Evolutionary conservation across 1,284 basidiomycete species (phyloP), one percentile per base, ranked within the genome.

Genomic region (Athelia sp.): DNA sequence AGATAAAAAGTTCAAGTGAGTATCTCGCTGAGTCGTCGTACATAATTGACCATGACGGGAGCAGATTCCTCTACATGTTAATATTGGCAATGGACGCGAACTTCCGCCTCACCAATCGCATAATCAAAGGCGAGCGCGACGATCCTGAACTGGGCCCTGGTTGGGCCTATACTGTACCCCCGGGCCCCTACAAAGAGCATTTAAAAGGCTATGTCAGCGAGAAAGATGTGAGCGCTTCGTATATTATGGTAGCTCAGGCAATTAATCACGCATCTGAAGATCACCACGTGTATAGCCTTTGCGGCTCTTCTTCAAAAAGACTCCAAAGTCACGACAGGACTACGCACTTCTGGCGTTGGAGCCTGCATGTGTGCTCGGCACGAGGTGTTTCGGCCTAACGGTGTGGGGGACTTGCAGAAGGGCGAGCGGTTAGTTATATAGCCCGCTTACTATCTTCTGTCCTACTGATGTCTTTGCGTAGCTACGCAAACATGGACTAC

Each of bases 401-500:
- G 50, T 31, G 47, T 57, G 14, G 56, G 50, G n/a, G 57, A 62
- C 51, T 49, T 62, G 9, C 54, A 58, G 43, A 54, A 54, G 22
- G 59, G 58, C 1, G 56, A 62, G 49, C 15, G 53, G 60, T 60
- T 45, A 23, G 44, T 26, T 26, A 38, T 13, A 6, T 13, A 4
- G n/a, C 13, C 31, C 17, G 23, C 26, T 15, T 38, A 38, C 24
- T 50, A 19, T 35, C 8, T 50, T n/a, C 15, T 21, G 23, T 8
- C 43, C 23, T 32, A 29, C 22, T 46, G 17, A 26, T n/a, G n/a
- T n/a, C 4, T 40, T 44, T 15, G n/a, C n/a, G 11, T 21, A 66
- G 63, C 31, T 64, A 61, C 46, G 48, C 47, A 15, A 62, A 63
- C 48, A 63, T 63, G 53, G 61, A 64, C 43, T 63, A 59, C 40